These are phyloP conservation scores for Auxenochlorella protothecoides DNA, from an alignment of 139 green algal genomes.

Conservation along the genomic window DNA sequence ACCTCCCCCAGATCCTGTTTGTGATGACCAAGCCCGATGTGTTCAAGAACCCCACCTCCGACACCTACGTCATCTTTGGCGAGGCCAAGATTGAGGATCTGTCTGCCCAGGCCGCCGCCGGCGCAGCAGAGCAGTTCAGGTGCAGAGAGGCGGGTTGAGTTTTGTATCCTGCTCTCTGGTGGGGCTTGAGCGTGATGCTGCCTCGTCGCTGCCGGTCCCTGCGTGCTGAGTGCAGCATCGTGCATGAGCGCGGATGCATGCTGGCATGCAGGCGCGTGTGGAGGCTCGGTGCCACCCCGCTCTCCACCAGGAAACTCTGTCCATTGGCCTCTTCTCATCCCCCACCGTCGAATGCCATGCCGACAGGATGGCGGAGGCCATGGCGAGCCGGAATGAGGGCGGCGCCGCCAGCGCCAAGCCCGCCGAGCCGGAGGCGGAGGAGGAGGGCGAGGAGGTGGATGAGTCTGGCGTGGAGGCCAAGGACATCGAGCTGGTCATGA, in stretches of 20 bases:
- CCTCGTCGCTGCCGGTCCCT: neutral
- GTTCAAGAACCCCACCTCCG: conserved; percentile 89
- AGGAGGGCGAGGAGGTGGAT: conserved; percentile 84
- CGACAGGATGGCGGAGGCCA: conserved; percentile 21
- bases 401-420: conserved; percentile 4
- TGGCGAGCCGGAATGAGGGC: conserved; percentile 1
- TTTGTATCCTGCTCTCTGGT: no score
- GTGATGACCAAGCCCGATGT: conserved; percentile 95
- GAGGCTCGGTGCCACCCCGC: no score
- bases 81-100: conserved; percentile 99
- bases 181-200: no score
- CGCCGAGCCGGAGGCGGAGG: conserved; percentile 49
- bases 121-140: conserved; percentile 79
- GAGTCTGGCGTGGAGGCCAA: conserved; percentile 91
- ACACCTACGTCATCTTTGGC: conserved; percentile 99
- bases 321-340: no score
- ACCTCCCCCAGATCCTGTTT: conserved; percentile 81
- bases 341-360: no score
- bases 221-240: neutral
- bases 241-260: neutral
- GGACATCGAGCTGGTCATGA: conserved; percentile 99
- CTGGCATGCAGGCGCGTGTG: no score
- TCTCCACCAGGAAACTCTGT: no score
- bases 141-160: neutral
- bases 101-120: conserved; percentile 61